Evolutionary conservation across 1,284 basidiomycete genomes (phyloP).

Genomic region (Rhodotorula sp.): DNA sequence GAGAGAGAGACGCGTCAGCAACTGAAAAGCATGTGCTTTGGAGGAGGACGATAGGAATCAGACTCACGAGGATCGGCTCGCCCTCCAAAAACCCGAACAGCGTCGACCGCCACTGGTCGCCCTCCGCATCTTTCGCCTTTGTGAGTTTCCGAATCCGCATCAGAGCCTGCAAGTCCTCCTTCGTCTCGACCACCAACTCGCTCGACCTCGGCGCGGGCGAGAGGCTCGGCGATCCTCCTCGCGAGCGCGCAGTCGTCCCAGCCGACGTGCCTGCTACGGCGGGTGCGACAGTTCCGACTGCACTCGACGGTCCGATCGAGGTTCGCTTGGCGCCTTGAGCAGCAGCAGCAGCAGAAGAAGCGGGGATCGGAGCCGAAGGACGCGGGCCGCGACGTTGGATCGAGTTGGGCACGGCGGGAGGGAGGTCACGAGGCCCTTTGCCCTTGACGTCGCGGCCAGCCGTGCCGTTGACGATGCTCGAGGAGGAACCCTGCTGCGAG

Average conservation of each 20-base stretch:
- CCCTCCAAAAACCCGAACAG: constrained; percentile 37
- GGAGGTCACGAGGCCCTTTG: constrained; percentile 5
- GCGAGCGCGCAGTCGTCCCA: not conserved
- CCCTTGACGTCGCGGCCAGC: not conserved
- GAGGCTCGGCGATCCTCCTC: constrained; percentile 5
- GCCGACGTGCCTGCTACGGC: not conserved
- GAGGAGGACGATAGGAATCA: too few relatives aligned
- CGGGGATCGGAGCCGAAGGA: not conserved
- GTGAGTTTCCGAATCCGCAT: constrained; percentile 33
- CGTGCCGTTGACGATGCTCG: not conserved
- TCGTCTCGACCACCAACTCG: constrained; percentile 31
- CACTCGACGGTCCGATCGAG: not conserved
- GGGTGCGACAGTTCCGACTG: too few relatives aligned
- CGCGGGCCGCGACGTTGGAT: constrained; percentile 1
- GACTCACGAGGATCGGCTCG: constrained; percentile 31
- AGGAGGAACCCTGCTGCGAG: not conserved
- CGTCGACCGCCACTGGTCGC: constrained; percentile 16
- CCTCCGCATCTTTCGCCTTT: constrained; percentile 8
- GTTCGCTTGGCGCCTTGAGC: not conserved
- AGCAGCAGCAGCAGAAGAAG: not conserved
- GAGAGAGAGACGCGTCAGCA: not conserved
- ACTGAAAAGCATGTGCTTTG: not conserved
- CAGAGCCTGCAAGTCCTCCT: constrained; percentile 40
- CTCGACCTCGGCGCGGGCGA: constrained; percentile 5
- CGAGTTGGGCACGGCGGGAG: constrained; percentile 11